Evolutionary conservation across 306 rosid genomes (phyloP).

Genomic region (Prunus davidiana): DNA sequence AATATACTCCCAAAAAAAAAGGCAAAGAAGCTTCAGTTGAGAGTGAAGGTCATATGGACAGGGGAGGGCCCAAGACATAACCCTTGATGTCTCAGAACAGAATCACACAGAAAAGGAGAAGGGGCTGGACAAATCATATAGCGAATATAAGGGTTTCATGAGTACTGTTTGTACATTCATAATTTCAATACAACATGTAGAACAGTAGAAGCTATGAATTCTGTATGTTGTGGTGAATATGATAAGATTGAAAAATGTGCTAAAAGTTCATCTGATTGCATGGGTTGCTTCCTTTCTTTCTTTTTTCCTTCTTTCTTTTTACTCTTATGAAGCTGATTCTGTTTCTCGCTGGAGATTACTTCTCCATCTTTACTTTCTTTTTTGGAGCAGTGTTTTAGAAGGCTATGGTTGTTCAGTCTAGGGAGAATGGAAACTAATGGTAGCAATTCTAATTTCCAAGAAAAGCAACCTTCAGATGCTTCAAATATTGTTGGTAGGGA

Average conservation of each 20-base stretch:
- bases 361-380: conserved; percentile 15
- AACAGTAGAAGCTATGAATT: not conserved
- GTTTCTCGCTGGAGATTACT: not conserved
- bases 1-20: not conserved
- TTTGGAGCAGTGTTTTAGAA: conserved; percentile 26
- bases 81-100: not conserved
- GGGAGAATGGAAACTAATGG: conserved; percentile 45
- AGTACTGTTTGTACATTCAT: not conserved
- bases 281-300: not conserved
- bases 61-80: not conserved
- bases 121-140: not conserved
- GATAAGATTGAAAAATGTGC: not conserved
- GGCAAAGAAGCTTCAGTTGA: not conserved
- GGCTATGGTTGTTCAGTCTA: conserved; percentile 38
- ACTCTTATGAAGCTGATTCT: conserved; percentile 2
- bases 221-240: not conserved
- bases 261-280: not conserved
- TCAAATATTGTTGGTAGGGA: conserved; percentile 29
- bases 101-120: not conserved
- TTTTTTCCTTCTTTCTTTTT: not conserved
- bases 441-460: conserved; percentile 36
- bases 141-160: not conserved
- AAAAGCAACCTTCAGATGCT: conserved; percentile 32
- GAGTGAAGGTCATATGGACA: not conserved
- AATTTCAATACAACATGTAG: not conserved